Conservation (phyloP, 1,139 yeast genomes). For the Nakaseomyces nivariensis region DNA sequence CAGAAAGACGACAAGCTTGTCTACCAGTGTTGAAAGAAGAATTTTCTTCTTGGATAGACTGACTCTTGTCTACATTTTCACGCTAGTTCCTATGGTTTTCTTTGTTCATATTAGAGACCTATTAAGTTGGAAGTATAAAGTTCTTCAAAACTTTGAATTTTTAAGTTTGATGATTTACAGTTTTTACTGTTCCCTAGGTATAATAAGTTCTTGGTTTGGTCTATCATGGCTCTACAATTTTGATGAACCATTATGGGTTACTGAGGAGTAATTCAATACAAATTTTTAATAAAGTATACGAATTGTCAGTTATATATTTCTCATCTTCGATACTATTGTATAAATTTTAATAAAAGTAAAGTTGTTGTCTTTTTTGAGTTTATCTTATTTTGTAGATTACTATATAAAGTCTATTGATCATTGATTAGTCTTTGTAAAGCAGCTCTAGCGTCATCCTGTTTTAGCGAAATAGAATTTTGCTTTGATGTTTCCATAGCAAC, state of each 20-base stretch:
- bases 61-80: slow-evolving; percentile 55
- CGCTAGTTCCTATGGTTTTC: slow-evolving; percentile 56
- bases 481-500: slow-evolving; percentile 3
- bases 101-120: slow-evolving; percentile 47
- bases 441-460: slow-evolving; percentile 24
- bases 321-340: not conserved
- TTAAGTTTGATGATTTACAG: slow-evolving; percentile 73
- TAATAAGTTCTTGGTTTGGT: slow-evolving; percentile 81
- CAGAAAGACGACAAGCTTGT: slow-evolving; percentile 50
- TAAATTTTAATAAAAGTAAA: not conserved
- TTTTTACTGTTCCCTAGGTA: slow-evolving; percentile 78
- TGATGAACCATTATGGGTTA: slow-evolving; percentile 53
- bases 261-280: slow-evolving; percentile 5
- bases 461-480: slow-evolving; percentile 4
- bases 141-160: slow-evolving; percentile 51
- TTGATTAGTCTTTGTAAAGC: slow-evolving; percentile 23
- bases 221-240: slow-evolving; percentile 81
- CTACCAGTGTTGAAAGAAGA: slow-evolving; percentile 35
- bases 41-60: slow-evolving; percentile 63
- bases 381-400: not conserved
- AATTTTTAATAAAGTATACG: too few species aligned
- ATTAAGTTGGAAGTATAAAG: slow-evolving; percentile 38
- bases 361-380: not conserved
- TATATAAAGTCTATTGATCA: slow-evolving; percentile 10
- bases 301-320: not conserved